Conservation (phyloP, 768 basidiomycete species). For the Strobilomyces dryophilus region DNA sequence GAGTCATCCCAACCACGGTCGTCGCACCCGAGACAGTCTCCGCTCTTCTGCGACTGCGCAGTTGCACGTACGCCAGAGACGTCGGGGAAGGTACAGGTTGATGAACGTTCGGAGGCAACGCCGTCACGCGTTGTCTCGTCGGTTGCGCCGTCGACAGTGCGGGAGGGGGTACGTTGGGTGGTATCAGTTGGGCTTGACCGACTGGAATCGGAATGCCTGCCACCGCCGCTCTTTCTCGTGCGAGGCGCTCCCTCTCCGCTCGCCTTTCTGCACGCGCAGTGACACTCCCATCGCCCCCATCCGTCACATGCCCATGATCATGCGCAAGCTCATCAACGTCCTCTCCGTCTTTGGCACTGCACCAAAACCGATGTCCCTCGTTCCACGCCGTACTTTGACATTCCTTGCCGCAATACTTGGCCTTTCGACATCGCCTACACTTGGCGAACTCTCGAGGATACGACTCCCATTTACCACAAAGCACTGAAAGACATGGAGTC, state of each 20-base stretch:
- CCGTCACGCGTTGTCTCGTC: slow-evolving; percentile 25
- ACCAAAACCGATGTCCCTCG: slow-evolving; percentile 96
- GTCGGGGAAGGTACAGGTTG: slow-evolving; percentile 21
- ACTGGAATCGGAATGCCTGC: slow-evolving; percentile 12
- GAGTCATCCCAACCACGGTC: slow-evolving; percentile 24
- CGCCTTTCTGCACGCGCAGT: slow-evolving; percentile 32
- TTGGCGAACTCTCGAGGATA: slow-evolving; percentile 96
- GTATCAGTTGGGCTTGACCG: slow-evolving; percentile 8
- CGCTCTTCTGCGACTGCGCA: slow-evolving; percentile 30
- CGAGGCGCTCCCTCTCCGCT: slow-evolving; percentile 34
- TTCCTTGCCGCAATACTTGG: slow-evolving; percentile 97
- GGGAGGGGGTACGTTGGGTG: slow-evolving; percentile 16
- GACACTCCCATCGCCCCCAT: slow-evolving; percentile 12
- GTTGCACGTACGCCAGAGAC: slow-evolving; percentile 14
- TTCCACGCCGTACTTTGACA: slow-evolving; percentile 97
- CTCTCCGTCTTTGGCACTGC: slow-evolving; percentile 59
- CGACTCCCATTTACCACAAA: slow-evolving; percentile 92
- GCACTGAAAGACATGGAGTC: slow-evolving; percentile 48
- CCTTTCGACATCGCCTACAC: slow-evolving; percentile 91
- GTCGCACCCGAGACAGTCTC: slow-evolving; percentile 33
- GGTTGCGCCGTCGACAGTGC: slow-evolving; percentile 10
- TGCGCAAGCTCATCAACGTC: slow-evolving; percentile 34
- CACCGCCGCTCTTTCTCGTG: slow-evolving; percentile 23
- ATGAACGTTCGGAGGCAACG: slow-evolving; percentile 26
- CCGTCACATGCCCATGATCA: slow-evolving; percentile 19